Conservation (phyloP, 441 rosid species). For the Hura crepitans region DNA sequence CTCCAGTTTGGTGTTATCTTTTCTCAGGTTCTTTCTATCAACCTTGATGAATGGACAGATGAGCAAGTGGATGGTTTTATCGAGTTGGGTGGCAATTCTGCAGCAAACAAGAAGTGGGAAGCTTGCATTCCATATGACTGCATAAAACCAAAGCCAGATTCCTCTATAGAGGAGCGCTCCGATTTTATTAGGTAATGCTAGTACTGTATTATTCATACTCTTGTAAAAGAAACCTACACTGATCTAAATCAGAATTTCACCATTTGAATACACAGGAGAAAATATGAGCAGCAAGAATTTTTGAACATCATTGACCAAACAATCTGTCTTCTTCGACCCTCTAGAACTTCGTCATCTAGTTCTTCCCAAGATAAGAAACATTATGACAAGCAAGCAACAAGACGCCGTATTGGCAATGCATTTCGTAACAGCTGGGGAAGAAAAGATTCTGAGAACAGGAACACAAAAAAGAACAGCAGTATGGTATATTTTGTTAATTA, state of each 20-base stretch:
- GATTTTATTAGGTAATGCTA: conserved; percentile 67
- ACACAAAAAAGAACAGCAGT: conserved; percentile 57
- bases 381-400: conserved; percentile 50
- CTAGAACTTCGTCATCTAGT: conserved; percentile 32
- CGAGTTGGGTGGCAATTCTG: conserved; percentile 69
- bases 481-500: conserved; percentile 45
- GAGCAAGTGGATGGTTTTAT: conserved; percentile 67
- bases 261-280: conserved; percentile 51
- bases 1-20: conserved; percentile 17
- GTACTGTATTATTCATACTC: conserved; percentile 3
- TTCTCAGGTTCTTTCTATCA: conserved; percentile 77
- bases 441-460: conserved; percentile 61
- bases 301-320: conserved; percentile 33
- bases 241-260: conserved; percentile 21
- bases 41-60: conserved; percentile 96
- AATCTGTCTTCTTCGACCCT: conserved; percentile 38
- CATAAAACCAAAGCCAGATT: conserved; percentile 77
- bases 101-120: conserved; percentile 70
- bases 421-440: conserved; percentile 90
- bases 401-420: conserved; percentile 63
- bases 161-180: conserved; percentile 63
- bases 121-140: conserved; percentile 55
- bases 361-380: conserved; percentile 42
- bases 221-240: conserved; percentile 6
- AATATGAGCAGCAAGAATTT: conserved; percentile 76